Conservation (phyloP, 1,284 basidiomycete genomes). For the Stereum hirsutum region DNA sequence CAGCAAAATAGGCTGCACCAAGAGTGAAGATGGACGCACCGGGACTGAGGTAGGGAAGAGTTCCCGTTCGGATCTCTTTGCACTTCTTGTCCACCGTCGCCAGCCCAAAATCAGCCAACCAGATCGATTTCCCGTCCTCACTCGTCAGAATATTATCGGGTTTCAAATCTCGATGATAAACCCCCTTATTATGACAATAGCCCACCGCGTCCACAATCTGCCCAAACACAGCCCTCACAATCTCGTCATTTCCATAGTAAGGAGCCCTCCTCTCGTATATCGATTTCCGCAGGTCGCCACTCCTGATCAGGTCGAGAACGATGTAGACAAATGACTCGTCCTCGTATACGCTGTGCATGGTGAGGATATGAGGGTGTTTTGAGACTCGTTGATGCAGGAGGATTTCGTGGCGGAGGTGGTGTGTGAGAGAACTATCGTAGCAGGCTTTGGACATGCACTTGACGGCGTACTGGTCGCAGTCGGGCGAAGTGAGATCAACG, state of each 20-base stretch:
- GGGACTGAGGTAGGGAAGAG: constrained; percentile 56
- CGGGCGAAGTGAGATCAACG: constrained; percentile 20
- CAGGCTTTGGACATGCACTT: constrained; percentile 52
- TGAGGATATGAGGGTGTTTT: constrained; percentile 48
- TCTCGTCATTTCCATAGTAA: constrained; percentile 40
- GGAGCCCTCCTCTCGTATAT: constrained; percentile 35
- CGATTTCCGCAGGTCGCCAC: constrained; percentile 57
- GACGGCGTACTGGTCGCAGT: constrained; percentile 32
- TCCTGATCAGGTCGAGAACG: constrained; percentile 53
- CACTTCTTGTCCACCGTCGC: constrained; percentile 42
- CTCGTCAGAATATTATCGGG: constrained; percentile 66
- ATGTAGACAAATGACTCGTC: constrained; percentile 44
- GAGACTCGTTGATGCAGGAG: constrained; percentile 45
- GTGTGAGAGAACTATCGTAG: constrained; percentile 11
- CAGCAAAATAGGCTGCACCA: background rate
- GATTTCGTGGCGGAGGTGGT: constrained; percentile 14
- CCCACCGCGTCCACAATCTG: constrained; percentile 59
- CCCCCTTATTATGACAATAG: constrained; percentile 48
- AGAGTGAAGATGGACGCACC: constrained; percentile 23
- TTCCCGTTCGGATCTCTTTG: constrained; percentile 40
- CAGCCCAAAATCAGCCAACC: constrained; percentile 62
- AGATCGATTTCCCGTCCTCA: constrained; percentile 34
- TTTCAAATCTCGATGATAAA: constrained; percentile 69
- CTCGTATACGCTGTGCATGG: constrained; percentile 49
- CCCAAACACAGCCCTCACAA: constrained; percentile 42